These are phyloP conservation scores for Coniochaeta pulveracea DNA, from an alignment of 2,329 filamentous ascomycete species.

Conservation along the genomic window DNA sequence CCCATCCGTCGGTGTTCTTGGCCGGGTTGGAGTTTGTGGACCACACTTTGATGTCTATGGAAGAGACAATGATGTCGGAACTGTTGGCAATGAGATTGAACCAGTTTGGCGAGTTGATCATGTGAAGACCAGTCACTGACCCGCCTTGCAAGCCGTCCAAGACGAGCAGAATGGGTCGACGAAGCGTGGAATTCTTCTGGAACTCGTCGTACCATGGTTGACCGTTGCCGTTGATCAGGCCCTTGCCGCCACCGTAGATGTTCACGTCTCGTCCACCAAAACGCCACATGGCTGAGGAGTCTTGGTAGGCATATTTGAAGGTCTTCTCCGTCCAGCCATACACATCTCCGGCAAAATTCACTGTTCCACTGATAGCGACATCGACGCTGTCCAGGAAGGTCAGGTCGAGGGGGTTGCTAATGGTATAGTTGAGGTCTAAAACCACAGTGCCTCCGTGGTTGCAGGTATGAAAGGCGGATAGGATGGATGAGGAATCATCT, in stretches of 20 bases:
- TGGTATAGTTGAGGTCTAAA: slow-evolving; percentile 44
- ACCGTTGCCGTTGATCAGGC: slow-evolving; percentile 46
- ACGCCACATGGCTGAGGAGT: slow-evolving; percentile 55
- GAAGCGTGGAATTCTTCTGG: slow-evolving; percentile 40
- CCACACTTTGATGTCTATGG: slow-evolving; percentile 45
- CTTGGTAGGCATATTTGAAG: slow-evolving; percentile 55
- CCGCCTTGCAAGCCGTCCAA: slow-evolving; percentile 45
- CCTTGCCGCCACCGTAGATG: slow-evolving; percentile 42
- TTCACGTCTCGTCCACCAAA: slow-evolving; percentile 56
- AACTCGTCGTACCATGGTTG: slow-evolving; percentile 56
- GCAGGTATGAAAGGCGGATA: slow-evolving; percentile 6
- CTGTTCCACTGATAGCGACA: slow-evolving; percentile 30
- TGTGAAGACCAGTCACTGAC: slow-evolving; percentile 42
- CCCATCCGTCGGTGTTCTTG: slow-evolving; percentile 56
- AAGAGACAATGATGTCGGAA: slow-evolving; percentile 48
- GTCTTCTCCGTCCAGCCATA: slow-evolving; percentile 54
- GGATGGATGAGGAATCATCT: slow-evolving; percentile 6
- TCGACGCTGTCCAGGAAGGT: slow-evolving; percentile 51
- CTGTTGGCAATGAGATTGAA: slow-evolving; percentile 54
- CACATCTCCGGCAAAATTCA: slow-evolving; percentile 54
- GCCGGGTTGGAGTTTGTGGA: slow-evolving; percentile 38
- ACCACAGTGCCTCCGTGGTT: slow-evolving; percentile 50
- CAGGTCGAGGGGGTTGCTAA: slow-evolving; percentile 51
- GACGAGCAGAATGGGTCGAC: slow-evolving; percentile 50
- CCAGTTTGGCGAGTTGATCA: slow-evolving; percentile 44